A percentile compares a stretch with the other conserved stretches of the same genome.
phyloP scores from a whole-genome alignment of 2,329 filamentous ascomycete genomes.

The Talaromyces sp. region DNA sequence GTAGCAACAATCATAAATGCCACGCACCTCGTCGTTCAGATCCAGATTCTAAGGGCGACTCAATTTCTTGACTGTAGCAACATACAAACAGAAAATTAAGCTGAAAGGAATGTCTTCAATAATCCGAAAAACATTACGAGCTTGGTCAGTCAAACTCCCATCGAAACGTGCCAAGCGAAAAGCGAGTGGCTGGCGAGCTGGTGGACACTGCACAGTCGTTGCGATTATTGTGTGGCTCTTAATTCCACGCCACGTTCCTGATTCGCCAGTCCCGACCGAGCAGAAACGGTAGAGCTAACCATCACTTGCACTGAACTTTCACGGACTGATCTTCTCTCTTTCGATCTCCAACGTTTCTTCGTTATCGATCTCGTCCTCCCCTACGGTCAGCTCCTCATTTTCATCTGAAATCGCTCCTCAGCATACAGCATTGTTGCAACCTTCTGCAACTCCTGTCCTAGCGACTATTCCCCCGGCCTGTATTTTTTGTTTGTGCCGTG shows the following conservation, averaged over 20 bases:
- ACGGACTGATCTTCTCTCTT: slow-evolving; percentile 17
- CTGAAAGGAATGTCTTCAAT: neutral
- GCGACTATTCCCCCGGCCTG: slow-evolving; percentile 14
- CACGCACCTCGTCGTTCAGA: neutral
- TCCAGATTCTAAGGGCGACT: neutral
- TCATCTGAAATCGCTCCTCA: slow-evolving; percentile 11
- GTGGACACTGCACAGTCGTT: slow-evolving; percentile 8
- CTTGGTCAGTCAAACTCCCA: neutral
- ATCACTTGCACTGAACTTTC: slow-evolving; percentile 4
- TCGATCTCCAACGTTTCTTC: slow-evolving; percentile 17
- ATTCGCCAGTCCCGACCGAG: neutral
- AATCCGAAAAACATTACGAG: neutral
- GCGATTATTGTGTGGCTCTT: slow-evolving; percentile 12
- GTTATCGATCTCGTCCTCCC: slow-evolving; percentile 12
- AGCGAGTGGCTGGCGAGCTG: slow-evolving; percentile 16
- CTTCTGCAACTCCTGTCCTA: slow-evolving; percentile 7
- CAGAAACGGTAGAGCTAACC: slow-evolving; percentile 13
- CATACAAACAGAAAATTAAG: neutral
- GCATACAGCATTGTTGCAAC: slow-evolving; percentile 18
- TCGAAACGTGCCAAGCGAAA: neutral
- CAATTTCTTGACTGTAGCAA: neutral
- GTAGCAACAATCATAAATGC: neutral
- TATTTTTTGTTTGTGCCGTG: slow-evolving; percentile 19
- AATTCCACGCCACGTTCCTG: slow-evolving; percentile 9
- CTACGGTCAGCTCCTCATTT: slow-evolving; percentile 14